Evolutionary conservation across 345 rosid species (phyloP), one percentile per base, ranked within the genome.

Genomic region (Rhodamnia rubescens): DNA sequence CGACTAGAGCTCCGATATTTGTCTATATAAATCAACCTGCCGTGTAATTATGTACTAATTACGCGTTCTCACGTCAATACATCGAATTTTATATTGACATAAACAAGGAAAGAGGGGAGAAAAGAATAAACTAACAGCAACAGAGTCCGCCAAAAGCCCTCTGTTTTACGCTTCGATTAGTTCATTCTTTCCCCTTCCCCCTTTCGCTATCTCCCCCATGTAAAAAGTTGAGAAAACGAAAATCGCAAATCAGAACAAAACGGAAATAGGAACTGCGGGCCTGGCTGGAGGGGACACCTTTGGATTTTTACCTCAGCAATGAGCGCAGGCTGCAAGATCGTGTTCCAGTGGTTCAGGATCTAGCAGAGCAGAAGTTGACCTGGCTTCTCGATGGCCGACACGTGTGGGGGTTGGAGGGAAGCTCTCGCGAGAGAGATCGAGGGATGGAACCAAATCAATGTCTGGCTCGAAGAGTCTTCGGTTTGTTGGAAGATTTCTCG

Each of bases 71-170:
- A 50, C 13, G 32, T 18, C 44, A 18, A 13, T 42, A 47, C 22
- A 83, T 69, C 21, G n/a, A 49, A 50, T 6, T 52, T n/a, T 29
- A n/a, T 53, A 22, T 54, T 20, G 57, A 36, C 16, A 54, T 22
- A 58, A 75, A 51, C 20, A 44, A 49, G 32, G 53, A 52, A 27
- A 29, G 64, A 27, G 53, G 81, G 16, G 26, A 9, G 55, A 52
- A 87, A 29, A 88, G 54, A 11, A 56, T 49, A 86, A 83, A 54
- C 53, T 58, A 78, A 74, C 78, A 80, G 32, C 75, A 83, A 84
- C 87, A 57, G 85, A 88, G 86, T 92, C 93, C 90, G 93, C 92
- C 90, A 69, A 87, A 90, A 84, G 78, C 47, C 54, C 81, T 61
- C 83, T 53, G 85, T 29, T 83, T 6, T 6, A 74, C 57, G 50